Evolutionary conservation across 1,284 basidiomycete genomes (phyloP).

Genomic region (Porodaedalea pini): DNA sequence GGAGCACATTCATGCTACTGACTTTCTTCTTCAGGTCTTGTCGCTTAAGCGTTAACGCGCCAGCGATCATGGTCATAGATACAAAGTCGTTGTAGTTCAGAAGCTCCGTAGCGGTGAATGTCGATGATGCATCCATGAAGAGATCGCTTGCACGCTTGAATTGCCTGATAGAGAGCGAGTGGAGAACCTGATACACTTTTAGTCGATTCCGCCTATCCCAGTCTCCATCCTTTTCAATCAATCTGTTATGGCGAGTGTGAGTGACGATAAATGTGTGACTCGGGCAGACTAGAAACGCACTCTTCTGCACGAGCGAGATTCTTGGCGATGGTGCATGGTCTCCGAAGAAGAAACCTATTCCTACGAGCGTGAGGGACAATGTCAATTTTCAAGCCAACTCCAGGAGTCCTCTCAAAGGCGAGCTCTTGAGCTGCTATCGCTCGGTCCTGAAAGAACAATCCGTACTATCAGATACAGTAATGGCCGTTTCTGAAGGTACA

Average conservation of each 20-base stretch:
- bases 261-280: background rate
- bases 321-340: conserved; percentile 72
- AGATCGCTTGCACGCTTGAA: conserved; percentile 71
- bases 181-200: conserved; percentile 92
- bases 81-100: conserved; percentile 92
- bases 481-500: background rate
- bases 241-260: conserved; percentile 39
- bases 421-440: conserved; percentile 79
- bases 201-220: conserved; percentile 97
- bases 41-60: conserved; percentile 74
- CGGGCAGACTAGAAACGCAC: conserved; percentile 47
- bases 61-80: conserved; percentile 78
- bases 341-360: conserved; percentile 90
- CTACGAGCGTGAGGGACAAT: conserved; percentile 84
- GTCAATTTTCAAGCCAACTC: conserved; percentile 91
- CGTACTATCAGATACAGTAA: background rate
- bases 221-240: conserved; percentile 95
- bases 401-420: conserved; percentile 90
- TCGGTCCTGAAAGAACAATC: conserved; percentile 47
- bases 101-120: conserved; percentile 92
- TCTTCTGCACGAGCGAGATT: conserved; percentile 82
- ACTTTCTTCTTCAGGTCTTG: conserved; percentile 94
- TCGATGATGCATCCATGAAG: conserved; percentile 87
- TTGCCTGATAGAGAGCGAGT: conserved; percentile 82
- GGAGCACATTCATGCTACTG: conserved; percentile 12